Percentiles rank a stretch among this genome's conserved stretches.
Evolutionary conservation across 345 rosid genomes (phyloP).

Genomic region (Limnanthes douglasii): DNA sequence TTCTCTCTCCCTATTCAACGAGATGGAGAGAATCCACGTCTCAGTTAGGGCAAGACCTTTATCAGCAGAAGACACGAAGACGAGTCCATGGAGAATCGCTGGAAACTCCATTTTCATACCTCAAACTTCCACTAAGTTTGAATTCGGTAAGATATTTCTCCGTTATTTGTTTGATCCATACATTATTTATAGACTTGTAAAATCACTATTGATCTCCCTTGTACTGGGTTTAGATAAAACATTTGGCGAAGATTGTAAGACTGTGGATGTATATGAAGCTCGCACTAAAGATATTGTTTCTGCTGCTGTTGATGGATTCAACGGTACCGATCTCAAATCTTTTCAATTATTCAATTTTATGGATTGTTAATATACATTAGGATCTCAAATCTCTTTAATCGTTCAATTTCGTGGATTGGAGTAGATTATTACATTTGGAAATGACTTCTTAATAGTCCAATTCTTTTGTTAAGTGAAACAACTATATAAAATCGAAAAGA

Average conservation of each 20-base stretch:
- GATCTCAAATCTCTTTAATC: too few species aligned
- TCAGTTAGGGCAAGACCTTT: conserved; percentile 74
- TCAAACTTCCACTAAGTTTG: conserved; percentile 38
- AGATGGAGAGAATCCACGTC: conserved; percentile 85
- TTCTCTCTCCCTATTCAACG: conserved; percentile 9
- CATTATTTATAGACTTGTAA: background rate
- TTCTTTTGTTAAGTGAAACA: too few species aligned
- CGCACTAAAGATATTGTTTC: conserved; percentile 65
- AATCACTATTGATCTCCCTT: background rate
- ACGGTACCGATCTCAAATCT: conserved; percentile 27
- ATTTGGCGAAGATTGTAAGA: conserved; percentile 54
- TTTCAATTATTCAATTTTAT: background rate
- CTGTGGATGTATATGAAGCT: conserved; percentile 47
- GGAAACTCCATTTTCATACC: conserved; percentile 51
- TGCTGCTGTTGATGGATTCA: conserved; percentile 86
- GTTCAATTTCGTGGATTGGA: too few species aligned
- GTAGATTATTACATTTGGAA: too few species aligned
- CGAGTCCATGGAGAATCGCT: conserved; percentile 74
- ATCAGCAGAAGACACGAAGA: conserved; percentile 54
- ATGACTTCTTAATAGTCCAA: too few species aligned
- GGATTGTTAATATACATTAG: too few species aligned
- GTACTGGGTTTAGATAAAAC: conserved; percentile 28
- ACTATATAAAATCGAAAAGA: too few species aligned
- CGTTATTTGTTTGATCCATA: background rate
- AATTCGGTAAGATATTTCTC: conserved; percentile 38